Evolutionary conservation across 257 asterid species (phyloP).

Genomic region (Mentha longifolia): DNA sequence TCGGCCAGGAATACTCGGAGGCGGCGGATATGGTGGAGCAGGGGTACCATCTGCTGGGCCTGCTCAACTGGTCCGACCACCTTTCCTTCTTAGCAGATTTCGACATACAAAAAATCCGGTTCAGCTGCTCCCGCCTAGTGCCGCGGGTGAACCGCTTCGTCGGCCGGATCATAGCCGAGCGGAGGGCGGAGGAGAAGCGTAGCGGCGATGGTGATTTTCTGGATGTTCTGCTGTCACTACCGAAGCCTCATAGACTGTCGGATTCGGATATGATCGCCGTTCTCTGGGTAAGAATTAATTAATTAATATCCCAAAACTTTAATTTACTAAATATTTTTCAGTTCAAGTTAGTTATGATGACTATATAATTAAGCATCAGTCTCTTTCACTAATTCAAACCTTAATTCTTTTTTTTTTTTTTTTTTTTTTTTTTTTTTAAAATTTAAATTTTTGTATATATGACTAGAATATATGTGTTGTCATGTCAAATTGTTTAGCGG

Average conservation of each 20-base stretch:
- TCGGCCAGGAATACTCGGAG: slow-evolving; percentile 56
- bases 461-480: slow-evolving; percentile 1
- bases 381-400: slow-evolving; percentile 38
- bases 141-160: slow-evolving; percentile 73
- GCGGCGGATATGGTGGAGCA: slow-evolving; percentile 58
- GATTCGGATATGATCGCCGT: slow-evolving; percentile 86
- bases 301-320: not conserved
- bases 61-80: slow-evolving; percentile 78
- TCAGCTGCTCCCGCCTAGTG: slow-evolving; percentile 63
- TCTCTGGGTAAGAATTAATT: slow-evolving; percentile 66
- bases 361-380: slow-evolving; percentile 17
- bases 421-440: too few relatives aligned
- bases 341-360: not conserved
- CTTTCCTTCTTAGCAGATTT: slow-evolving; percentile 61
- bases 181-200: slow-evolving; percentile 28
- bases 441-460: not conserved
- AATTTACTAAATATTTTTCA: not conserved
- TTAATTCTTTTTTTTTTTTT: slow-evolving; percentile 32
- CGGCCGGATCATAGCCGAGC: slow-evolving; percentile 55
- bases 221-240: slow-evolving; percentile 69
- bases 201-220: slow-evolving; percentile 47
- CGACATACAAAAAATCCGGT: slow-evolving; percentile 64
- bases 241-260: slow-evolving; percentile 55
- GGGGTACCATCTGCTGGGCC: slow-evolving; percentile 68
- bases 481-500: slow-evolving; percentile 20